Percentiles rank a stretch among this genome's conserved stretches.
phyloP scores from a whole-genome alignment of 139 green algal genomes.

The Microglena sp. region DNA sequence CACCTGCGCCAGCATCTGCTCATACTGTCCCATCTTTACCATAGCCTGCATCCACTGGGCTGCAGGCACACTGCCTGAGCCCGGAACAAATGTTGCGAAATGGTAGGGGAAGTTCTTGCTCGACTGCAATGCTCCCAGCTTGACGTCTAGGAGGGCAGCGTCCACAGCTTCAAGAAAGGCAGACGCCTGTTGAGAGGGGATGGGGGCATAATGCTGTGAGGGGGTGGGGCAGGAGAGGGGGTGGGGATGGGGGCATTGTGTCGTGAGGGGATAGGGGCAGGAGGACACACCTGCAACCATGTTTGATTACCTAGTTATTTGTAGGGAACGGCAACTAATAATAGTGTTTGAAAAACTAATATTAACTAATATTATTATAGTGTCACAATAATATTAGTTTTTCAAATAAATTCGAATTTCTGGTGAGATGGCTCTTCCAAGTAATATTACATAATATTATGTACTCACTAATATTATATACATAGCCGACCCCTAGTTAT shows the following conservation, averaged over 20 bases:
- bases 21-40: slow-evolving; percentile 10
- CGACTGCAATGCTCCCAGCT: slow-evolving; percentile 4
- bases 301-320: no score
- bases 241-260: background rate
- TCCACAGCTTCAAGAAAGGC: slow-evolving; percentile 14
- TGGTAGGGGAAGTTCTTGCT: slow-evolving; percentile 8
- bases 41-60: slow-evolving; percentile 25
- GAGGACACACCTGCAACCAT: background rate
- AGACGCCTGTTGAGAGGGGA: background rate
- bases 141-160: slow-evolving; percentile 9
- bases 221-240: background rate
- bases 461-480: no score
- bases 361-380: no score
- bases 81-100: slow-evolving; percentile 12
- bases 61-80: slow-evolving; percentile 3
- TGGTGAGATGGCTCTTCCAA: no score
- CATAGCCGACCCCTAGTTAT: no score
- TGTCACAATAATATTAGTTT: no score
- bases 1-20: background rate
- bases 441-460: no score
- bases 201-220: background rate
- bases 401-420: no score
- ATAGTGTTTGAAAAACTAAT: no score
- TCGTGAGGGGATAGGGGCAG: background rate
- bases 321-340: no score